Conservation (phyloP, 2,329 filamentous ascomycete species). For the Coleophoma eucalyptorum region DNA sequence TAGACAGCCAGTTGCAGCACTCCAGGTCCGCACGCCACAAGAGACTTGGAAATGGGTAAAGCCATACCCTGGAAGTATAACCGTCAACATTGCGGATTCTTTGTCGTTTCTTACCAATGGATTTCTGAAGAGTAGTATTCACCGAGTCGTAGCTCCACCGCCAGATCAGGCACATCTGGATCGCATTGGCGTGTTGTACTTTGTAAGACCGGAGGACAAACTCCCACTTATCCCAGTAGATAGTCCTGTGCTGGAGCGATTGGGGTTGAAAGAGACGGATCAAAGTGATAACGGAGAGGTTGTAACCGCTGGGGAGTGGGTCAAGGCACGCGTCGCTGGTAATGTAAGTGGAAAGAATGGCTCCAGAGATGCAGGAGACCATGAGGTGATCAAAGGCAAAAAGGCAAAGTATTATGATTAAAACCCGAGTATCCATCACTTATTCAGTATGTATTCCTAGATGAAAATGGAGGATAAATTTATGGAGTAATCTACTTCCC, state of each 20-base stretch:
- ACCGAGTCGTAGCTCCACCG: constrained; percentile 29
- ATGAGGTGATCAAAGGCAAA: not conserved
- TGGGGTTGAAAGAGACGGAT: constrained; percentile 17
- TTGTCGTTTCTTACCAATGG: constrained; percentile 42
- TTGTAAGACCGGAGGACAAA: constrained; percentile 26
- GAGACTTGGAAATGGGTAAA: constrained; percentile 46
- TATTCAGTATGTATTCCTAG: not conserved
- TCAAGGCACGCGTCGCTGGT: constrained; percentile 25
- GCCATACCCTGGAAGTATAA: constrained; percentile 41
- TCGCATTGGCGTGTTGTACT: constrained; percentile 39
- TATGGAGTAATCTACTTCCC: not conserved
- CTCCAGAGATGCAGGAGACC: not conserved
- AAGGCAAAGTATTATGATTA: not conserved
- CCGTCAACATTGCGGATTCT: constrained; percentile 44
- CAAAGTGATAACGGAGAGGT: constrained; percentile 19
- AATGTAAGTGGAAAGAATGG: not conserved
- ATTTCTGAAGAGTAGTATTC: constrained; percentile 37
- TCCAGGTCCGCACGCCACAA: constrained; percentile 34
- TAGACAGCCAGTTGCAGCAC: constrained; percentile 33
- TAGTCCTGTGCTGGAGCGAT: constrained; percentile 21
- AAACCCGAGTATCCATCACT: not conserved
- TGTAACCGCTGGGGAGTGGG: constrained; percentile 39
- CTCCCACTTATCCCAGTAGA: constrained; percentile 17
- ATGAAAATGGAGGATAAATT: too few relatives aligned
- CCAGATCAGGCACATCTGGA: constrained; percentile 30